Evolutionary conservation across 345 rosid genomes (phyloP).

Genomic region (Eucalyptus regnans): DNA sequence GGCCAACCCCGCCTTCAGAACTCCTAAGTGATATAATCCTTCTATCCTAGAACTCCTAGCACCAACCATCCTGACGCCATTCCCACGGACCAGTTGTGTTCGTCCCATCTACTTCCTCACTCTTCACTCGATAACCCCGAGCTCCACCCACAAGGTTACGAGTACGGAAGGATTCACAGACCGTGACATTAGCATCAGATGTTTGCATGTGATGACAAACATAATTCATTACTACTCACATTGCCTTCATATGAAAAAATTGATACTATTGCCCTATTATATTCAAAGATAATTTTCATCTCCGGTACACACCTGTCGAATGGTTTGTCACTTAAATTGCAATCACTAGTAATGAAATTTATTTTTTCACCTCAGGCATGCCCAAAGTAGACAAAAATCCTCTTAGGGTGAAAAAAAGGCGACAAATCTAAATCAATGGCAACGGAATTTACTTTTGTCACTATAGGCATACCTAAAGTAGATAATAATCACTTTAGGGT

Average conservation of each 20-base stretch:
- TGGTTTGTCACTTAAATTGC: neutral
- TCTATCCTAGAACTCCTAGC: too few relatives aligned
- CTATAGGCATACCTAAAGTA: neutral
- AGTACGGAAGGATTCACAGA: too few relatives aligned
- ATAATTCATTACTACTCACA: neutral
- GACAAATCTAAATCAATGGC: neutral
- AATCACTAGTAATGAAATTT: too few relatives aligned
- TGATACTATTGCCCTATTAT: neutral
- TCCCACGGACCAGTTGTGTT: too few relatives aligned
- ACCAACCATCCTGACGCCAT: too few relatives aligned
- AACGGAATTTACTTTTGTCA: neutral
- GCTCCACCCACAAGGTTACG: too few relatives aligned
- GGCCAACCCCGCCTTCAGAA: too few relatives aligned
- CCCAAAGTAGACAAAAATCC: neutral
- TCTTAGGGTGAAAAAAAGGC: too few relatives aligned
- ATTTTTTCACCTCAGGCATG: neutral
- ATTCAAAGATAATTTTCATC: neutral
- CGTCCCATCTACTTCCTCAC: too few relatives aligned
- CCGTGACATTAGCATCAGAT: neutral
- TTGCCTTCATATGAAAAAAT: neutral
- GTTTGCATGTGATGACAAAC: neutral
- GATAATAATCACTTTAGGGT: neutral
- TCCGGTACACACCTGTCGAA: accelerated
- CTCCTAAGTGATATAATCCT: too few relatives aligned
- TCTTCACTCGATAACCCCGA: too few relatives aligned